Evolutionary conservation across 768 basidiomycete species (phyloP).

Genomic region (Sarcomyxa edulis): DNA sequence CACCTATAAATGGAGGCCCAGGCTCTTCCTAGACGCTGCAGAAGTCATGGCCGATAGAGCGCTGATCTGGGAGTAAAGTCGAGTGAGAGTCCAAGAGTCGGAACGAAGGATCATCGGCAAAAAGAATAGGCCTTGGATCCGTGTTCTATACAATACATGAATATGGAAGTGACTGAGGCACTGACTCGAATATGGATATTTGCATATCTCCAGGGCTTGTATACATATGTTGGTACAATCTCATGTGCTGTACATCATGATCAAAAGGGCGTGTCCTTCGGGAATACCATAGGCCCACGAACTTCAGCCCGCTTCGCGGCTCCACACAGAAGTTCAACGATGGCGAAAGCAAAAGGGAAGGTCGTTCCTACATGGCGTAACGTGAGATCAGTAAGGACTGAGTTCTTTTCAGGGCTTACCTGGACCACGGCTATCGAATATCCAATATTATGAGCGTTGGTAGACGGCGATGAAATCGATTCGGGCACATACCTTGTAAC

Average conservation of each 20-base stretch:
- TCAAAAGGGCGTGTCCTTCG: constrained; percentile 41
- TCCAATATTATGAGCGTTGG: not conserved
- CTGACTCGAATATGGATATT: too few species aligned
- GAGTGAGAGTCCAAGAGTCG: too few species aligned
- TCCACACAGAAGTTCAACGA: constrained; percentile 70
- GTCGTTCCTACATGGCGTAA: constrained; percentile 59
- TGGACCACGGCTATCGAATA: constrained; percentile 55
- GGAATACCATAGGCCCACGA: constrained; percentile 67
- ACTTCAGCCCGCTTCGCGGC: constrained; percentile 56
- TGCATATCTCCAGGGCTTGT: too few species aligned
- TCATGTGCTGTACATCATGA: not conserved
- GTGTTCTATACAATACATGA: too few species aligned
- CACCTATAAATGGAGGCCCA: too few species aligned
- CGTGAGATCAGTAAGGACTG: not conserved
- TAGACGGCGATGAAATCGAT: not conserved
- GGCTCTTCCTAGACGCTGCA: too few species aligned
- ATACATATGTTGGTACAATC: too few species aligned
- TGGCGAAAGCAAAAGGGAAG: constrained; percentile 73
- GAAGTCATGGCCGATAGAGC: too few species aligned
- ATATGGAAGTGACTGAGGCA: too few species aligned
- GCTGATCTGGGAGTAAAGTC: too few species aligned
- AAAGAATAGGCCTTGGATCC: too few species aligned
- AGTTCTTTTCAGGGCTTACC: constrained; percentile 31
- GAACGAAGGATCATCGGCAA: too few species aligned
- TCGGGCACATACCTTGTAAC: constrained; percentile 77